phyloP scores from a whole-genome alignment of 2,329 filamentous ascomycete species.

The Fragosphaeria purpurea region DNA sequence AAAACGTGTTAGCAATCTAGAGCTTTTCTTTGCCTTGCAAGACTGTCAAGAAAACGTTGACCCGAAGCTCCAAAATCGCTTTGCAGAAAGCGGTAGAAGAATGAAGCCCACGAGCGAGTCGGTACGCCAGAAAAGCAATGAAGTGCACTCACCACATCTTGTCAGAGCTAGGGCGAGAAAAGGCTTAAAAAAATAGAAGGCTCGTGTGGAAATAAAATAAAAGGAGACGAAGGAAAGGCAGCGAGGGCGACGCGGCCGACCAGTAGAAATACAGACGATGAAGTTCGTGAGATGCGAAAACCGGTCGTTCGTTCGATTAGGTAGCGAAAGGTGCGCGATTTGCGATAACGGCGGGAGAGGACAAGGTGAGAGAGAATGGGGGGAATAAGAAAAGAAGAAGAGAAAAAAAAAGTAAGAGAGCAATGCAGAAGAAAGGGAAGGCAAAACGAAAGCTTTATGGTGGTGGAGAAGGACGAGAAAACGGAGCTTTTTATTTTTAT shows the following conservation, averaged over 20 bases:
- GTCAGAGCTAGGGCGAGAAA: conserved; percentile 11
- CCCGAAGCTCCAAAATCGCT: background rate
- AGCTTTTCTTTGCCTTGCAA: background rate
- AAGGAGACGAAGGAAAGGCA: background rate
- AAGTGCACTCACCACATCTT: conserved; percentile 24
- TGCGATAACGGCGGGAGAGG: background rate
- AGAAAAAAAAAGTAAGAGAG: background rate
- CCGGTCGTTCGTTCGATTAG: too few relatives aligned
- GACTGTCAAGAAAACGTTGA: background rate
- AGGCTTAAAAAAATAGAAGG: background rate
- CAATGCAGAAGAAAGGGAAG: background rate
- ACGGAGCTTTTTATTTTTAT: too few relatives aligned
- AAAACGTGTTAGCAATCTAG: conserved; percentile 16
- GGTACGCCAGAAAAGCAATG: background rate
- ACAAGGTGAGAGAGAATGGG: background rate
- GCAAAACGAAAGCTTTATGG: background rate
- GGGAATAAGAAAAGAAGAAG: background rate
- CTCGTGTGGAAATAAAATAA: background rate
- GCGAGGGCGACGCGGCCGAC: background rate
- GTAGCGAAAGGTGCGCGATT: too few relatives aligned
- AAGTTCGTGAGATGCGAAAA: too few relatives aligned
- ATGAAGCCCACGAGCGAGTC: background rate
- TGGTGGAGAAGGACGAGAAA: too few relatives aligned
- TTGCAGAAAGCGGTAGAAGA: background rate
- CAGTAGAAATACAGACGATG: too few relatives aligned